These are phyloP conservation scores for Arthroderma uncinatum DNA, from an alignment of 2,329 filamentous ascomycete genomes.

Conservation along the genomic window DNA sequence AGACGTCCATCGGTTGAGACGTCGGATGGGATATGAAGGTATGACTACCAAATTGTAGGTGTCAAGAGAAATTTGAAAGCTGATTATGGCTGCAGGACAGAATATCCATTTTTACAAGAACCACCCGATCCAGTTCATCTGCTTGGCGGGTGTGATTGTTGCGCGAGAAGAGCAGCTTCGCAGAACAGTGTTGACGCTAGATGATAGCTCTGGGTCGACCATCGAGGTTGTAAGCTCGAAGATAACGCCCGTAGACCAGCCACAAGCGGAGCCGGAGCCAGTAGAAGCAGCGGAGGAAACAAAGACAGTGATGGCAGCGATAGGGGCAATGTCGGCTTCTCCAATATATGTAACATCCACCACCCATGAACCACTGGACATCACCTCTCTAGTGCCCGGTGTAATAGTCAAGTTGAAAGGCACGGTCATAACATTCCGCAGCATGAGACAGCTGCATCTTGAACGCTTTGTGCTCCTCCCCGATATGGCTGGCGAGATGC, in stretches of 20 bases:
- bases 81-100: slow-evolving; percentile 33
- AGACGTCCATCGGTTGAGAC: slow-evolving; percentile 44
- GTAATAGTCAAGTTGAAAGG: slow-evolving; percentile 47
- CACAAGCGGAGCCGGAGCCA: slow-evolving; percentile 16
- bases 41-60: slow-evolving; percentile 15
- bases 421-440: slow-evolving; percentile 42
- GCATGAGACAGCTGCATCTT: slow-evolving; percentile 42
- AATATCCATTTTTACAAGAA: slow-evolving; percentile 56
- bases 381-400: slow-evolving; percentile 39
- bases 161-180: slow-evolving; percentile 46
- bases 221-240: slow-evolving; percentile 45
- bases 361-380: slow-evolving; percentile 32
- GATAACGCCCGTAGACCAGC: slow-evolving; percentile 21
- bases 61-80: no score
- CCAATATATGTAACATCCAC: slow-evolving; percentile 8
- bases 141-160: slow-evolving; percentile 59
- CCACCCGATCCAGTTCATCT: slow-evolving; percentile 66
- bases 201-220: slow-evolving; percentile 50
- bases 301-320: not conserved
- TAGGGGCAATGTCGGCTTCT: not conserved
- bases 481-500: slow-evolving; percentile 45
- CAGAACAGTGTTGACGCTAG: slow-evolving; percentile 44
- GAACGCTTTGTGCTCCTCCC: slow-evolving; percentile 41
- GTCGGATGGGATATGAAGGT: slow-evolving; percentile 43
- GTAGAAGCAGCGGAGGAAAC: slow-evolving; percentile 4